These are phyloP conservation scores for Cucurbita pepo DNA, from an alignment of 306 rosid species.

Conservation along the genomic window DNA sequence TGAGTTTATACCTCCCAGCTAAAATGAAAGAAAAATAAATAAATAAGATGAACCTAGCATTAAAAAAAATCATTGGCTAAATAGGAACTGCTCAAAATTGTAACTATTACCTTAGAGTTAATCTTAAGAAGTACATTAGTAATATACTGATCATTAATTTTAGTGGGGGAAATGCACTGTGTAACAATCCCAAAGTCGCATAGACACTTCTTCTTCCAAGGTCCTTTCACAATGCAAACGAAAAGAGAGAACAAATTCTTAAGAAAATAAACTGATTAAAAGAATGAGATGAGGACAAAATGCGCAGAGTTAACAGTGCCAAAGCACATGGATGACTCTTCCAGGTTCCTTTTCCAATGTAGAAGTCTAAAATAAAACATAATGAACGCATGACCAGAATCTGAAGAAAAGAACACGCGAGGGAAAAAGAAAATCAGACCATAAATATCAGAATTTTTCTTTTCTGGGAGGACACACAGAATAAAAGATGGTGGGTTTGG, in stretches of 20 bases:
- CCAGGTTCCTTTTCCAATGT: not conserved
- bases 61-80: not conserved
- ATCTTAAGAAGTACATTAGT: constrained; percentile 83
- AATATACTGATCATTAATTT: constrained; percentile 68
- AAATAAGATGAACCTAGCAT: constrained; percentile 1
- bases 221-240: constrained; percentile 32
- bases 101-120: constrained; percentile 59
- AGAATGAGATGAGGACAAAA: not conserved
- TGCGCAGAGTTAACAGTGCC: not conserved
- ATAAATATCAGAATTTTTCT: constrained; percentile 59
- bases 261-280: not conserved
- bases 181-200: constrained; percentile 60
- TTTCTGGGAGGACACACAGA: constrained; percentile 80
- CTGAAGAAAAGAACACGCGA: not conserved
- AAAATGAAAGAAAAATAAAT: constrained; percentile 1
- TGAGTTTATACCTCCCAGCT: constrained; percentile 93
- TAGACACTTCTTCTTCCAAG: constrained; percentile 81
- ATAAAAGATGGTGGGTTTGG: constrained; percentile 45
- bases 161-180: constrained; percentile 73
- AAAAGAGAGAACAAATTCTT: not conserved
- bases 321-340: not conserved
- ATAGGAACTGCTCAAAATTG: not conserved
- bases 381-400: not conserved
- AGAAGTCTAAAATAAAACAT: not conserved
- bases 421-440: constrained; percentile 22